Base-by-base conservation (phyloP, 139 green algal genomes). In the Auxenochlorella pyrenoidosa region DNA sequence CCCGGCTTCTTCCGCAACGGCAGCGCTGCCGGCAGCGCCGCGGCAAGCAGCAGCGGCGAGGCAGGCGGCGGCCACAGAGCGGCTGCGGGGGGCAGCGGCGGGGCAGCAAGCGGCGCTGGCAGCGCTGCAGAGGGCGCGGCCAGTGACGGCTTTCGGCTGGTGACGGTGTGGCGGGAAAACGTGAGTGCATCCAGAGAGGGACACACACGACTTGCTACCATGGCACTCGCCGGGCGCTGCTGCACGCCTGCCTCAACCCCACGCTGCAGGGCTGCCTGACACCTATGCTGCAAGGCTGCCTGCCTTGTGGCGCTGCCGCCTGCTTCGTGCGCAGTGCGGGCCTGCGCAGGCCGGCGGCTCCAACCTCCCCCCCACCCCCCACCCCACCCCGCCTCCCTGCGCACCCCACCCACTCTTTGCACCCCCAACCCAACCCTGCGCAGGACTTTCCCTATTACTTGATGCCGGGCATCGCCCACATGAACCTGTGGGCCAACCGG, bases 381-480 rank as follows among this genome's bases (percentile, higher is more conserved):
- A 41, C n/a, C n/a, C n/a, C n/a, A n/a, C n/a, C n/a, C n/a, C n/a
- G n/a, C n/a, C n/a, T n/a, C n/a, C n/a, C n/a, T n/a, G n/a, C n/a
- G n/a, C n/a, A n/a, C n/a, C n/a, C n/a, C n/a, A n/a, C n/a, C 26
- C 65, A 18, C 19, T 47, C 1, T 78, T 54, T 18, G 16, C 15
- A 22, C 22, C 40, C 32, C 66, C 66, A 73, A 30, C 59, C 16
- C 28, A 6, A 28, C 8, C 28, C 28, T 26, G 6, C 60, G 13
- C 85, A 93, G 90, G 90, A 94, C 78, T 94, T 94, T 34, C 91
- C 91, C 3, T 94, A 94, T 65, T 60, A 91, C 30, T 87, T 92
- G 63, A 80, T 92, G 72, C 43, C 68, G 1, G 86, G 79, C 51
- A 83, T 93, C 30, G 32, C 85, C 19, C 91, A 94, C 87, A 72